Evolutionary conservation across 495 filamentous ascomycete genomes (phyloP).

Genomic region (Hypoxylon lienhwacheense): DNA sequence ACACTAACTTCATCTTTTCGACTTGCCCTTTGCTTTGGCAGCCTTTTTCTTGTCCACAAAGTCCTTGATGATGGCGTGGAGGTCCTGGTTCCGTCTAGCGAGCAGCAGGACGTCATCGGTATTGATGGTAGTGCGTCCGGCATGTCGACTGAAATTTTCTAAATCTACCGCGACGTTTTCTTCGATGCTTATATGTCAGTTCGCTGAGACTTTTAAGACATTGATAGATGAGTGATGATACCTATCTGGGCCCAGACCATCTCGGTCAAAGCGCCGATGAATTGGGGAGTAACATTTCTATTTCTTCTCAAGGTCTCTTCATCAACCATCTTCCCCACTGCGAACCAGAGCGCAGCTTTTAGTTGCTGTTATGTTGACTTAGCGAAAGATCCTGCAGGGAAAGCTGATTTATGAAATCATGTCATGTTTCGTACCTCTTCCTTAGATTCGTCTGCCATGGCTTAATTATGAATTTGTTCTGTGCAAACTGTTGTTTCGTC

Average conservation of each 20-base stretch:
- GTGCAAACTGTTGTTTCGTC: constrained; percentile 1
- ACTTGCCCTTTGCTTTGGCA: constrained; percentile 41
- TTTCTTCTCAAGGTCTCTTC: constrained; percentile 75
- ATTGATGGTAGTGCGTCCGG: constrained; percentile 77
- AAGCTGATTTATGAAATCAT: neutral
- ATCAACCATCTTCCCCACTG: constrained; percentile 86
- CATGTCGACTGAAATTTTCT: constrained; percentile 84
- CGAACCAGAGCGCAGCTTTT: constrained; percentile 93
- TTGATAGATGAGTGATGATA: constrained; percentile 37
- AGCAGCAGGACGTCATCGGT: constrained; percentile 87
- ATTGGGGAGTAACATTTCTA: constrained; percentile 90
- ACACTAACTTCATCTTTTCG: constrained; percentile 33
- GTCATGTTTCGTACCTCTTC: constrained; percentile 38
- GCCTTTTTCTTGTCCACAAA: constrained; percentile 64
- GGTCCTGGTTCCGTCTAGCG: constrained; percentile 79
- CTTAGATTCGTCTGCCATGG: constrained; percentile 39
- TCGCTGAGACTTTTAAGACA: constrained; percentile 4
- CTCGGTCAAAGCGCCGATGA: constrained; percentile 89
- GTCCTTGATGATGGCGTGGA: constrained; percentile 70
- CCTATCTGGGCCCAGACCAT: constrained; percentile 90
- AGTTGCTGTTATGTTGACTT: constrained; percentile 60
- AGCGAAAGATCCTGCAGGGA: neutral
- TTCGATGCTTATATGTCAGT: constrained; percentile 37
- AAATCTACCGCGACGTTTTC: constrained; percentile 76
- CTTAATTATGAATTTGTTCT: neutral